Evolutionary conservation across 495 filamentous ascomycete species (phyloP).

Genomic region (Penicillium coprophilum): DNA sequence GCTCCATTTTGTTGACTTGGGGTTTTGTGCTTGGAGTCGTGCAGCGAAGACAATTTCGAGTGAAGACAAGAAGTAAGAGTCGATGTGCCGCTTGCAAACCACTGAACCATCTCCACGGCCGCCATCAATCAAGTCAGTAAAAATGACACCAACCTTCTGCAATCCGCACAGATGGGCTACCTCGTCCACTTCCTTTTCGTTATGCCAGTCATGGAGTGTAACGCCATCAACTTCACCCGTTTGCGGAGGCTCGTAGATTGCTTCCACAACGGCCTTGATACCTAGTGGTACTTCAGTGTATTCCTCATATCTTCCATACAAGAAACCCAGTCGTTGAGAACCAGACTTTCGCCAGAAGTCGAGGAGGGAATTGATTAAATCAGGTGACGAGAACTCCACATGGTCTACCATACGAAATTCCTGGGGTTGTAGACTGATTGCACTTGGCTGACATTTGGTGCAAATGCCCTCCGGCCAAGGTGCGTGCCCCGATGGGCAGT

Average conservation of each 20-base stretch:
- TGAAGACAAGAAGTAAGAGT: constrained; percentile 92
- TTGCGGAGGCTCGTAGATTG: constrained; percentile 96
- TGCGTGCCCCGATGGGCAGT: constrained; percentile 91
- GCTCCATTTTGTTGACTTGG: constrained; percentile 95
- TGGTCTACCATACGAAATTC: constrained; percentile 98
- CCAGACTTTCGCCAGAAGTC: constrained; percentile 86
- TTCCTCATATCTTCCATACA: constrained; percentile 89
- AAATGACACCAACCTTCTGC: constrained; percentile 90
- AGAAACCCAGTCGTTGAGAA: constrained; percentile 78
- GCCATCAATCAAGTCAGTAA: constrained; percentile 87
- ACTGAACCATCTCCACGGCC: constrained; percentile 78
- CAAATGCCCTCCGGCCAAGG: constrained; percentile 98
- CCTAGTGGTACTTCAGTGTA: constrained; percentile 92
- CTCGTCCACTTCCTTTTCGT: constrained; percentile 78
- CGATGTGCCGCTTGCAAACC: constrained; percentile 92
- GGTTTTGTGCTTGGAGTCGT: constrained; percentile 80
- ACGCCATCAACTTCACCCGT: constrained; percentile 87
- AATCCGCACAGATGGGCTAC: constrained; percentile 83
- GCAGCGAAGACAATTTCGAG: constrained; percentile 89
- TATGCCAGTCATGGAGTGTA: constrained; percentile 82
- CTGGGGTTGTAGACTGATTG: constrained; percentile 92
- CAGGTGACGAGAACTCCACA: constrained; percentile 86
- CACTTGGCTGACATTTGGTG: constrained; percentile 96
- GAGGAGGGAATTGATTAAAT: constrained; percentile 80
- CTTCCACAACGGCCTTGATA: constrained; percentile 94